Evolutionary conservation across 257 asterid genomes (phyloP).

Genomic region (Penstemon newberryi): DNA sequence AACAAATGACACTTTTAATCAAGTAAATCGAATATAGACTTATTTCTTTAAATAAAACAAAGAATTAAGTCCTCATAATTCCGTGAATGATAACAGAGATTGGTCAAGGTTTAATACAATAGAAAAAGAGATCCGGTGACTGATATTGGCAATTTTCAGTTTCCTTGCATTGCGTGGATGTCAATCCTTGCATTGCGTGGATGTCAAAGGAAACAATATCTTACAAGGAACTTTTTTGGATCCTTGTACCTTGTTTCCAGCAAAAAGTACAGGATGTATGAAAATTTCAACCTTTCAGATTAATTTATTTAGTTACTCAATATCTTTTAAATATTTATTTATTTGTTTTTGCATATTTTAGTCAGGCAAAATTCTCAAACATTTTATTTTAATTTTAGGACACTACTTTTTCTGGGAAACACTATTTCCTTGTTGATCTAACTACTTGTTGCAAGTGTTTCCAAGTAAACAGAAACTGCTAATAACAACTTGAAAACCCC

Average conservation of each 20-base stretch:
- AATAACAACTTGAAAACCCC: no score
- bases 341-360: neutral
- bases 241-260: no score
- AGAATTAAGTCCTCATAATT: neutral
- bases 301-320: neutral
- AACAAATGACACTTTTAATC: neutral
- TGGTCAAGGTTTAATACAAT: conserved; percentile 1
- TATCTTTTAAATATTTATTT: neutral
- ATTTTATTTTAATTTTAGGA: neutral
- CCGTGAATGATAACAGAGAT: neutral
- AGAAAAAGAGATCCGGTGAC: neutral
- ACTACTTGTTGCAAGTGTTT: no score
- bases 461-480: no score
- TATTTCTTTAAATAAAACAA: neutral
- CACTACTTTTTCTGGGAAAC: no score
- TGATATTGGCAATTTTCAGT: neutral
- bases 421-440: no score
- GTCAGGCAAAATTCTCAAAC: neutral
- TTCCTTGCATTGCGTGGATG: neutral
- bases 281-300: neutral
- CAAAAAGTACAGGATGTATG: neutral
- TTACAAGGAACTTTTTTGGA: no score
- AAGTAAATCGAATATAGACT: neutral
- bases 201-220: no score
- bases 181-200: neutral